These are phyloP conservation scores for Diutina mesorugosa DNA, from an alignment of 1,139 yeast species.

Conservation along the genomic window DNA sequence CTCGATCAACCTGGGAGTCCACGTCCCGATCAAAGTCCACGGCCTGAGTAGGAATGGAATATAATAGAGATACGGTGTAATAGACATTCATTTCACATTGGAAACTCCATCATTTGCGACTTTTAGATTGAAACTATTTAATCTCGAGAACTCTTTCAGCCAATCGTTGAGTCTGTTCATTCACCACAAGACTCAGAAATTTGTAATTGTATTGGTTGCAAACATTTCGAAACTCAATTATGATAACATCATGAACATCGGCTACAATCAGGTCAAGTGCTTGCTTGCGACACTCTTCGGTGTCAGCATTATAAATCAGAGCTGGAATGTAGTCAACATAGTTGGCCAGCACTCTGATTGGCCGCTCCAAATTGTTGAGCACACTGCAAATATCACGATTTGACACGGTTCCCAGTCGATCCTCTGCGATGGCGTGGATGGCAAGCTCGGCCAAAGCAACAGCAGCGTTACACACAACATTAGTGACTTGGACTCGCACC, in stretches of 20 bases:
- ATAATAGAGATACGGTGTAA: constrained; percentile 5
- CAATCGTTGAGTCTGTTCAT: constrained; percentile 35
- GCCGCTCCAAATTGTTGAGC: constrained; percentile 43
- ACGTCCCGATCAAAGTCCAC: constrained; percentile 9
- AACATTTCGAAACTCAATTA: constrained; percentile 50
- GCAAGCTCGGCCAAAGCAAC: constrained; percentile 45
- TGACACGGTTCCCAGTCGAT: constrained; percentile 39
- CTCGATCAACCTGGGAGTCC: constrained; percentile 30
- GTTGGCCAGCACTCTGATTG: constrained; percentile 31
- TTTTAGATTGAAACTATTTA: neutral
- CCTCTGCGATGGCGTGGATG: constrained; percentile 53
- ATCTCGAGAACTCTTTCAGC: constrained; percentile 59
- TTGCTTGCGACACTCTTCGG: constrained; percentile 11
- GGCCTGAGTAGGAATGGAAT: constrained; percentile 3
- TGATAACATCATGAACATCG: constrained; percentile 46
- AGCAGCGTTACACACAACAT: constrained; percentile 50
- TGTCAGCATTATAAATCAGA: constrained; percentile 29
- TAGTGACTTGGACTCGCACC: constrained; percentile 44
- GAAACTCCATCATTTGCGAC: neutral
- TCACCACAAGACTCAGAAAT: constrained; percentile 48
- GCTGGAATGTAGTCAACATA: constrained; percentile 28
- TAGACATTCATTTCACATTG: neutral
- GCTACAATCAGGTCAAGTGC: constrained; percentile 29
- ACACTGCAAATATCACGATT: constrained; percentile 43
- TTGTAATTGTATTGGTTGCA: constrained; percentile 50